These are phyloP conservation scores for Pythium plurisporium DNA, from an alignment of 352 stramenopile genomes.

Conservation along the genomic window DNA sequence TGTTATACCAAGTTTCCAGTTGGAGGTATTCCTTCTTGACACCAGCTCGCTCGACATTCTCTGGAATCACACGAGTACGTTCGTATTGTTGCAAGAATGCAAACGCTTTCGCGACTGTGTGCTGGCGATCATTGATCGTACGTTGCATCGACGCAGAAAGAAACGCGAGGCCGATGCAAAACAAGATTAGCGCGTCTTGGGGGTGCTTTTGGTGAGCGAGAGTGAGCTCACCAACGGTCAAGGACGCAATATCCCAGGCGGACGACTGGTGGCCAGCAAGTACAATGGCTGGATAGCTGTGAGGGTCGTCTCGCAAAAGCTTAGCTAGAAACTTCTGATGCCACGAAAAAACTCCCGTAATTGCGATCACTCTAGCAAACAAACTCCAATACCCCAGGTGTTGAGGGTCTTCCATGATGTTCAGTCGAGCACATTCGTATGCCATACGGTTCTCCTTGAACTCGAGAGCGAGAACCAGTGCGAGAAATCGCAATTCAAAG, in stretches of 20 bases:
- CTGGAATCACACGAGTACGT: constrained; percentile 36
- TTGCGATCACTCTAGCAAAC: constrained; percentile 78
- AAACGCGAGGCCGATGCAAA: constrained; percentile 83
- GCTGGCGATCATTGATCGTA: constrained; percentile 81
- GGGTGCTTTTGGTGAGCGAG: constrained; percentile 77
- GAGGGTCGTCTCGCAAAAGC: constrained; percentile 64
- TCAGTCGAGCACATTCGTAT: constrained; percentile 81
- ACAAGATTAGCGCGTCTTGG: constrained; percentile 68
- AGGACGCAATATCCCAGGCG: constrained; percentile 78
- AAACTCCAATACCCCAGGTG: constrained; percentile 85
- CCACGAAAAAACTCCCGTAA: constrained; percentile 83
- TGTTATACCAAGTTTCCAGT: constrained; percentile 85
- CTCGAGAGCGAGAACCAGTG: constrained; percentile 77
- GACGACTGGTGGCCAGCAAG: constrained; percentile 81
- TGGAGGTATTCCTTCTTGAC: constrained; percentile 63
- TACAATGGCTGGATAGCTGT: constrained; percentile 76
- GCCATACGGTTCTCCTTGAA: constrained; percentile 86
- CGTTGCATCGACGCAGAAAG: constrained; percentile 82
- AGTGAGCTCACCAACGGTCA: constrained; percentile 82
- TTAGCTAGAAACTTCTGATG: constrained; percentile 87
- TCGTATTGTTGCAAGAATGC: constrained; percentile 84
- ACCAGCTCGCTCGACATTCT: constrained; percentile 32
- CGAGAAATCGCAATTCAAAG: constrained; percentile 80
- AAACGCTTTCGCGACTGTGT: constrained; percentile 83
- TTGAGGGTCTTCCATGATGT: constrained; percentile 81